Percentiles rank a stretch among this genome's conserved stretches.
Evolutionary conservation across 352 stramenopile genomes (phyloP).

Genomic region (Globisporangium iwayamae): DNA sequence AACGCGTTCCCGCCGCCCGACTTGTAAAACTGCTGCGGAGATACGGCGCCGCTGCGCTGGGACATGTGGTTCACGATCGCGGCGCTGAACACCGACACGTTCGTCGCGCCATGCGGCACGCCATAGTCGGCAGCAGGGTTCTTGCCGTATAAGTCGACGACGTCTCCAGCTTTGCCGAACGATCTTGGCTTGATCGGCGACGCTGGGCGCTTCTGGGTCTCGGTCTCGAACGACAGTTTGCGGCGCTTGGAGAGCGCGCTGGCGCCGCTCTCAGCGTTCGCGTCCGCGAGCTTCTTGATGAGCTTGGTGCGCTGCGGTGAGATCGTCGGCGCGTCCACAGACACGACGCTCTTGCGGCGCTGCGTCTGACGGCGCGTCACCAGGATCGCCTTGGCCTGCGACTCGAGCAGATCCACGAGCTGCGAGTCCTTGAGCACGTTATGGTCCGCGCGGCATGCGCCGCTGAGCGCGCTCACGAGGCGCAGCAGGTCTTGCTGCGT

Average conservation of each 20-base stretch:
- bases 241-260: slow-evolving; percentile 32
- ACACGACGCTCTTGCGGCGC: slow-evolving; percentile 5
- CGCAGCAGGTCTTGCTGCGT: slow-evolving; percentile 31
- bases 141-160: slow-evolving; percentile 8
- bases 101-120: slow-evolving; percentile 1
- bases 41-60: slow-evolving; percentile 11
- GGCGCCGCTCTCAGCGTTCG: slow-evolving; percentile 15
- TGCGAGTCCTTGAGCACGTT: slow-evolving; percentile 68
- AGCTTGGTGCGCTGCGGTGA: slow-evolving; percentile 29
- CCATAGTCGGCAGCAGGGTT: slow-evolving; percentile 9
- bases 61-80: slow-evolving; percentile 10
- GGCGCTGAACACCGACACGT: slow-evolving; percentile 14
- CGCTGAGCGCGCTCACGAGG: slow-evolving; percentile 58
- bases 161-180: slow-evolving; percentile 4
- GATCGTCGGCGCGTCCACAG: slow-evolving; percentile 16
- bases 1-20: slow-evolving; percentile 19
- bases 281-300: slow-evolving; percentile 27
- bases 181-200: slow-evolving; percentile 14
- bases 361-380: slow-evolving; percentile 34
- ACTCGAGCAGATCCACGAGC: slow-evolving; percentile 64
- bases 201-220: slow-evolving; percentile 6
- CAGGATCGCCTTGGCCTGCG: slow-evolving; percentile 49
- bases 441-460: slow-evolving; percentile 47
- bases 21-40: slow-evolving; percentile 12
- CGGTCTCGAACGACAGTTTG: slow-evolving; percentile 34